Conservation (phyloP, 1,139 yeast genomes). For the Blastobotrys petasosporus region DNA sequence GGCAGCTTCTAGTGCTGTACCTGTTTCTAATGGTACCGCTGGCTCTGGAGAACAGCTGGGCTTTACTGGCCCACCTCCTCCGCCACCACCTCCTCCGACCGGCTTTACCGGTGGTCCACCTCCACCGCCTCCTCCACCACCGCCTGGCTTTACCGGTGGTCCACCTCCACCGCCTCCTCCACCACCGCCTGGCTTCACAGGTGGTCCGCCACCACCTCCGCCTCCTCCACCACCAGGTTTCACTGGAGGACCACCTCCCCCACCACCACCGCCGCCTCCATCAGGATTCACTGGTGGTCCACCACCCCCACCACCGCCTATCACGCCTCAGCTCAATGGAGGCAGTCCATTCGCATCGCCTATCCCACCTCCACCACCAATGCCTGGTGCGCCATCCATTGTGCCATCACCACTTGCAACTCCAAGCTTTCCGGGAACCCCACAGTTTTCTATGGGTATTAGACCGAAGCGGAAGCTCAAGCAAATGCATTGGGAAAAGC, state of each 20-base stretch:
- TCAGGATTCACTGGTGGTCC: slow-evolving; percentile 20
- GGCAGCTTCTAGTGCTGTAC: too few species aligned
- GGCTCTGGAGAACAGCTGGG: background rate
- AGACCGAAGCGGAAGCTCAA: slow-evolving; percentile 66
- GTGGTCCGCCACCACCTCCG: slow-evolving; percentile 36
- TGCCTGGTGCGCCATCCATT: slow-evolving; percentile 14
- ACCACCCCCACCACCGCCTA: slow-evolving; percentile 30
- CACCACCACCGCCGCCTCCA: slow-evolving; percentile 26
- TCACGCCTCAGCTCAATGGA: slow-evolving; percentile 19
- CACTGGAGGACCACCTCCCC: slow-evolving; percentile 26
- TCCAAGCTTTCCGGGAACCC: slow-evolving; percentile 19
- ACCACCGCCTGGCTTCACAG: slow-evolving; percentile 16
- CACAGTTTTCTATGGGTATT: slow-evolving; percentile 22
- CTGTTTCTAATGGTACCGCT: too few species aligned
- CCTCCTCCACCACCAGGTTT: slow-evolving; percentile 34
- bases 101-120: slow-evolving; percentile 24
- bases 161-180: slow-evolving; percentile 27
- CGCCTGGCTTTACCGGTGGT: slow-evolving; percentile 22
- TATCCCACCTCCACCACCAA: slow-evolving; percentile 28
- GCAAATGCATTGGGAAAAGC: slow-evolving; percentile 93
- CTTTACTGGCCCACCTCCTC: slow-evolving; percentile 29
- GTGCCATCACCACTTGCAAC: slow-evolving; percentile 20
- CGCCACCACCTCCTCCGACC: slow-evolving; percentile 28
- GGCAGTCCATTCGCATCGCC: slow-evolving; percentile 24
- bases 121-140: slow-evolving; percentile 34